phyloP scores from a whole-genome alignment of 2,329 filamentous ascomycete species.

The Ophiosphaerella narmari region DNA sequence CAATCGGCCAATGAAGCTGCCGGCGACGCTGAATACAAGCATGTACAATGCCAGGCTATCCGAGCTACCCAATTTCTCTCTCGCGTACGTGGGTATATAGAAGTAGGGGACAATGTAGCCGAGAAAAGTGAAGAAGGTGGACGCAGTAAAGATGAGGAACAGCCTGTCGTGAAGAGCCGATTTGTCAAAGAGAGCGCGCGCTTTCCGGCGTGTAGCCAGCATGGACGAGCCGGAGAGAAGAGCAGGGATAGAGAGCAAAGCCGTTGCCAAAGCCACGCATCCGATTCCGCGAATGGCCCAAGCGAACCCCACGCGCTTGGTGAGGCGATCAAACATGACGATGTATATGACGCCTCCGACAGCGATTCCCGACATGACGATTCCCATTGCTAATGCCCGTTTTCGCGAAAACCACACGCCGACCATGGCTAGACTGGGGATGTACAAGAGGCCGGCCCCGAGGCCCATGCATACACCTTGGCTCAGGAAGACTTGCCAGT shows the following conservation, averaged over 20 bases:
- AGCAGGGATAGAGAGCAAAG: constrained; percentile 40
- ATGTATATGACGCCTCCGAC: constrained; percentile 46
- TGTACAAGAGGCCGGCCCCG: constrained; percentile 43
- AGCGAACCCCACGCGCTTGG: constrained; percentile 34
- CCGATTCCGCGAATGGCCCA: constrained; percentile 45
- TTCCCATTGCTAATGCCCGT: constrained; percentile 40
- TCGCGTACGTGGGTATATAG: constrained; percentile 44
- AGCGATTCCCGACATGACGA: constrained; percentile 46
- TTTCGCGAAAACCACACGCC: constrained; percentile 43
- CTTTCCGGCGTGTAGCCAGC: constrained; percentile 34
- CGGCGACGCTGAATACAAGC: constrained; percentile 39
- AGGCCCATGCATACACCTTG: constrained; percentile 58
- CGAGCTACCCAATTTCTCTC: constrained; percentile 33
- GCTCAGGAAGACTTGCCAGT: constrained; percentile 60
- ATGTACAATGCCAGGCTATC: constrained; percentile 39
- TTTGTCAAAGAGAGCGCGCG: constrained; percentile 40
- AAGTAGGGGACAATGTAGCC: constrained; percentile 47
- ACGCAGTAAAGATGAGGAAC: constrained; percentile 43
- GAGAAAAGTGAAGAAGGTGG: constrained; percentile 41
- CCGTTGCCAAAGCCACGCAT: constrained; percentile 37
- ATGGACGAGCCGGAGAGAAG: constrained; percentile 38
- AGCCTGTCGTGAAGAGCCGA: constrained; percentile 39
- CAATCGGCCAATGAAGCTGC: constrained; percentile 43
- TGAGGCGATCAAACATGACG: constrained; percentile 41
- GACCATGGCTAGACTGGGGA: constrained; percentile 44